Base-by-base conservation (phyloP, 371 early-diverging fungal genomes). In the Apophysomyces variabilis region DNA sequence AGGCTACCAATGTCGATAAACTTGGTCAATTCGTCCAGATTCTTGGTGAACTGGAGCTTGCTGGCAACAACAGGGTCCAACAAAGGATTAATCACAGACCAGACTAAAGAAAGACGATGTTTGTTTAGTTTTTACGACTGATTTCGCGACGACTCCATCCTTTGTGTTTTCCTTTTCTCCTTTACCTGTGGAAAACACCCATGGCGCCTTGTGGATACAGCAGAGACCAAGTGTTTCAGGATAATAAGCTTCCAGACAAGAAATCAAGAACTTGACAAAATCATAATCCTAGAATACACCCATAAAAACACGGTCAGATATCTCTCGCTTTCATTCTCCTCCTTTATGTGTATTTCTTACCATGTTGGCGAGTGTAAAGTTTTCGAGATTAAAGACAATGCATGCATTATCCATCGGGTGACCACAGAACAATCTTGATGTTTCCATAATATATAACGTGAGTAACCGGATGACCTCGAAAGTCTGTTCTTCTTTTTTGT, bases 21-120 rank as follows among this genome's bases (percentile, higher is more conserved):
- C 12, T 90, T 77, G 18, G 76, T 67, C 38, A 96, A 64, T 14
- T 92, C 90, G 14, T 82, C 77, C 41, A 83, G 69, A 41, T 75
- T 78, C 61, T 90, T 87, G 32, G 91, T 87, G 71, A 97, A 96
- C 32, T 81, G 80, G 73, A 97, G 89, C 79, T 97, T 97, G 73
- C 87, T 75, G 1, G 90, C 92, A 4, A 97, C 95, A 9, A 94
- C 94, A 36, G 97, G 97, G 81, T 97, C 97, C 35, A 97, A 80
- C 71, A 93, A 77, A 18, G 93, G 91, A n/a, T 88, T 82, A 60
- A 93, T 90, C 70, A 93, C 74, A 66, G 83, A 89, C 91, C 91
- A 95, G 14, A 92, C 87, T 75, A 63, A 35, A 13, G n/a, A 57
- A 54, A 41, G 18, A 7, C 13, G 56, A 3, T 11, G 26, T n/a